Conservation (phyloP, 2,329 filamentous ascomycete species). For the Fusarium tjaetaba region DNA sequence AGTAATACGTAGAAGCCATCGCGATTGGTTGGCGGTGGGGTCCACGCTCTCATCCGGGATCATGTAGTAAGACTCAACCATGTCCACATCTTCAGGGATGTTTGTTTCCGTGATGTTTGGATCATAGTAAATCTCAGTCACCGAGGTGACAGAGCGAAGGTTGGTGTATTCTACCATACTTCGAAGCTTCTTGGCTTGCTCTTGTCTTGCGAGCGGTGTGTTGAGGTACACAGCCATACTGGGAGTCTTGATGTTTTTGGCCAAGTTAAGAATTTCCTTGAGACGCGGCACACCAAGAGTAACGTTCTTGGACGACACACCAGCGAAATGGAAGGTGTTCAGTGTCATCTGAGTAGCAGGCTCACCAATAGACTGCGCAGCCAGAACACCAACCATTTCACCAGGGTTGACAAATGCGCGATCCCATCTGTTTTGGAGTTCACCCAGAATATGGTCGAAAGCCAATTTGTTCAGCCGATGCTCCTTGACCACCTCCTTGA, state of each 20-base stretch:
- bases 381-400: slow-evolving; percentile 98
- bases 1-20: slow-evolving; percentile 94
- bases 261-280: slow-evolving; percentile 98
- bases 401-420: slow-evolving; percentile 88
- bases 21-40: slow-evolving; percentile 78
- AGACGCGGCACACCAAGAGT: slow-evolving; percentile 98
- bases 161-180: slow-evolving; percentile 95
- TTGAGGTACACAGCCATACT: slow-evolving; percentile 93
- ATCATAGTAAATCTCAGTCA: slow-evolving; percentile 97
- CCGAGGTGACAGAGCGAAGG: slow-evolving; percentile 87
- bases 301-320: slow-evolving; percentile 99
- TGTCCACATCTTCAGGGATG: slow-evolving; percentile 88
- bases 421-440: slow-evolving; percentile 88
- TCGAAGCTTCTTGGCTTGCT: slow-evolving; percentile 84
- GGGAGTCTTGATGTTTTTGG: slow-evolving; percentile 97
- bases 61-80: slow-evolving; percentile 97
- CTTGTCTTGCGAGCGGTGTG: slow-evolving; percentile 72
- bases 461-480: slow-evolving; percentile 90
- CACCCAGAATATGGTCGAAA: slow-evolving; percentile 90
- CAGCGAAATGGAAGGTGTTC: slow-evolving; percentile 99
- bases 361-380: slow-evolving; percentile 98
- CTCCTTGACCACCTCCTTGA: slow-evolving; percentile 89
- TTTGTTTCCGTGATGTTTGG: slow-evolving; percentile 87
- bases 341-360: slow-evolving; percentile 99
- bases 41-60: slow-evolving; percentile 81